Conservation (phyloP, 1,139 yeast species). For the Torulaspora globosa region DNA sequence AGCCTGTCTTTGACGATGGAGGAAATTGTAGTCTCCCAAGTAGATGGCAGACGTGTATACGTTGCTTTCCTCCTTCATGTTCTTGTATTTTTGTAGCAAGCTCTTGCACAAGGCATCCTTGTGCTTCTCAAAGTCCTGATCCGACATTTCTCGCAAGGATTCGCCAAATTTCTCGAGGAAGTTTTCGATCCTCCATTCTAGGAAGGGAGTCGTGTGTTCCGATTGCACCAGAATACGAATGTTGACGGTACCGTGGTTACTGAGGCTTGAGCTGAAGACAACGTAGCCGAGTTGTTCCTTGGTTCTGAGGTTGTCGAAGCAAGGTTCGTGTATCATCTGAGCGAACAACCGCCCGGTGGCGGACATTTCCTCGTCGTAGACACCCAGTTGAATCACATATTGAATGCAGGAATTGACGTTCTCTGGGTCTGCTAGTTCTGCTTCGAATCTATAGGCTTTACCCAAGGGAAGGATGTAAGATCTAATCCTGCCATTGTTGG, state of each 20-base stretch:
- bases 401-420: slow-evolving; percentile 86
- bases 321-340: slow-evolving; percentile 77
- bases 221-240: slow-evolving; percentile 80
- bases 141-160: slow-evolving; percentile 45
- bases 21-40: slow-evolving; percentile 76
- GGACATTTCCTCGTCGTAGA: slow-evolving; percentile 38
- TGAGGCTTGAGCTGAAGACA: slow-evolving; percentile 72
- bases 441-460: slow-evolving; percentile 48
- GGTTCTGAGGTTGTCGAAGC: slow-evolving; percentile 84
- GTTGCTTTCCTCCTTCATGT: slow-evolving; percentile 67
- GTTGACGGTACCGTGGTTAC: slow-evolving; percentile 71
- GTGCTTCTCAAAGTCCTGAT: slow-evolving; percentile 63
- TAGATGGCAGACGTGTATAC: slow-evolving; percentile 65
- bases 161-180: slow-evolving; percentile 45
- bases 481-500: slow-evolving; percentile 46
- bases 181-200: slow-evolving; percentile 71
- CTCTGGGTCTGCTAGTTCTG: slow-evolving; percentile 54
- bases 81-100: slow-evolving; percentile 68
- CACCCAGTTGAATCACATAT: slow-evolving; percentile 66
- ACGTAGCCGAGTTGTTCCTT: slow-evolving; percentile 90
- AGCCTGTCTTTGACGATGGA: slow-evolving; percentile 54
- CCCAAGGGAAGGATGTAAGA: slow-evolving; percentile 48
- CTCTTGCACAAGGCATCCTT: slow-evolving; percentile 63
- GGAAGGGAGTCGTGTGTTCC: slow-evolving; percentile 68
- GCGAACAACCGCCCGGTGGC: slow-evolving; percentile 63